These are phyloP conservation scores for Auriscalpium vulgare DNA, from an alignment of 768 basidiomycete species.

Conservation along the genomic window DNA sequence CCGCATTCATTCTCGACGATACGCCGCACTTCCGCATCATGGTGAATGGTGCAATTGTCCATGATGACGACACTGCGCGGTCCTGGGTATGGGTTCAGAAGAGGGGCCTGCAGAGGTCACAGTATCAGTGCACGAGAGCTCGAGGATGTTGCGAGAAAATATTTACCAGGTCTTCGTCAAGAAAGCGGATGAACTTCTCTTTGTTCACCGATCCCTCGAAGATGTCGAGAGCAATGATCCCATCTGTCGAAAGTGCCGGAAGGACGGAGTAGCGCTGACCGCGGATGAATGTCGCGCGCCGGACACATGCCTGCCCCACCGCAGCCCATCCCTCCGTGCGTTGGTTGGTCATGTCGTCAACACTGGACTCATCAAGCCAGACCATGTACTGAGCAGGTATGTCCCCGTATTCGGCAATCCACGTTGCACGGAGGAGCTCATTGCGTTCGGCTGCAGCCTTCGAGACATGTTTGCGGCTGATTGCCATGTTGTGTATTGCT, in stretches of 20 bases:
- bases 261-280: slow-evolving; percentile 14
- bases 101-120: slow-evolving; percentile 14
- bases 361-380: slow-evolving; percentile 13
- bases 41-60: slow-evolving; percentile 35
- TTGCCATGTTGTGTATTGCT: slow-evolving; percentile 14
- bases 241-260: slow-evolving; percentile 8
- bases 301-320: slow-evolving; percentile 8
- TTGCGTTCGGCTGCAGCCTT: slow-evolving; percentile 22
- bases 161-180: slow-evolving; percentile 18
- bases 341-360: slow-evolving; percentile 11
- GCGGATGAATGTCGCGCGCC: slow-evolving; percentile 3
- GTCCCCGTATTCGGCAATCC: slow-evolving; percentile 17
- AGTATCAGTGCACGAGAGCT: not conserved
- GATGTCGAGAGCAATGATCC: slow-evolving; percentile 11
- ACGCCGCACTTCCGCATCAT: slow-evolving; percentile 26
- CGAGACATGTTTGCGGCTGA: slow-evolving; percentile 22
- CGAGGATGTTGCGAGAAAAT: not conserved
- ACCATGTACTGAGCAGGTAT: slow-evolving; percentile 6
- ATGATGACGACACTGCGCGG: slow-evolving; percentile 29
- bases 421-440: slow-evolving; percentile 20
- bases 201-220: slow-evolving; percentile 26
- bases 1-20: slow-evolving; percentile 21
- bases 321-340: slow-evolving; percentile 5
- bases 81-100: slow-evolving; percentile 28
- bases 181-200: slow-evolving; percentile 23